phyloP scores from a whole-genome alignment of 75 land plant species.

The Pinus tabuliformis region DNA sequence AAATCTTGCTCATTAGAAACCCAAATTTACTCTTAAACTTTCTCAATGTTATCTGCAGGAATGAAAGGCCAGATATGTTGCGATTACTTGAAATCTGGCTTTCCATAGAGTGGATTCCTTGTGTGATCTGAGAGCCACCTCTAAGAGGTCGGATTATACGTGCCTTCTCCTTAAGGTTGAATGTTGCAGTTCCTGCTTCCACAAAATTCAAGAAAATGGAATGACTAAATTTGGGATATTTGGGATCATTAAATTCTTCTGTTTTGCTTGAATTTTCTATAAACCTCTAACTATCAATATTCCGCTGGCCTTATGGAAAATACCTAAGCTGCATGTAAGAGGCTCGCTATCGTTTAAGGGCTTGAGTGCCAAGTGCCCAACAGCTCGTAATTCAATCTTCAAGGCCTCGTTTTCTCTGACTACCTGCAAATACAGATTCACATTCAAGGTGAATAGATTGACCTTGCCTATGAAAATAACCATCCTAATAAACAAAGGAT shows the following conservation, averaged over 20 bases:
- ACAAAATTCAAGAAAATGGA: conserved; percentile 1
- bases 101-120: neutral
- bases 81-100: neutral
- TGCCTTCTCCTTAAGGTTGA: conserved; percentile 5
- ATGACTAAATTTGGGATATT: neutral
- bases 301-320: neutral
- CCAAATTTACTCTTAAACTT: conserved; percentile 3
- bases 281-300: neutral
- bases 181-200: conserved; percentile 2
- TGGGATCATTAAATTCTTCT: neutral
- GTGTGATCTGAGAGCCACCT: conserved; percentile 5
- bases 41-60: conserved; percentile 1
- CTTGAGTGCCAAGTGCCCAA: neutral
- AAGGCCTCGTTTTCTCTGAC: conserved; percentile 14
- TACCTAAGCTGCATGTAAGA: conserved; percentile 1
- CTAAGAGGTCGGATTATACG: conserved; percentile 7
- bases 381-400: conserved; percentile 20
- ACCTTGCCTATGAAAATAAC: neutral
- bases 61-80: neutral
- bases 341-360: neutral
- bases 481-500: neutral
- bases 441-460: neutral
- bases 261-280: neutral
- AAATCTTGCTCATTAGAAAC: conserved; percentile 2
- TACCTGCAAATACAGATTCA: conserved; percentile 16